phyloP scores from a whole-genome alignment of 192 early-diverging fungal species.

The Mortierella claussenii region DNA sequence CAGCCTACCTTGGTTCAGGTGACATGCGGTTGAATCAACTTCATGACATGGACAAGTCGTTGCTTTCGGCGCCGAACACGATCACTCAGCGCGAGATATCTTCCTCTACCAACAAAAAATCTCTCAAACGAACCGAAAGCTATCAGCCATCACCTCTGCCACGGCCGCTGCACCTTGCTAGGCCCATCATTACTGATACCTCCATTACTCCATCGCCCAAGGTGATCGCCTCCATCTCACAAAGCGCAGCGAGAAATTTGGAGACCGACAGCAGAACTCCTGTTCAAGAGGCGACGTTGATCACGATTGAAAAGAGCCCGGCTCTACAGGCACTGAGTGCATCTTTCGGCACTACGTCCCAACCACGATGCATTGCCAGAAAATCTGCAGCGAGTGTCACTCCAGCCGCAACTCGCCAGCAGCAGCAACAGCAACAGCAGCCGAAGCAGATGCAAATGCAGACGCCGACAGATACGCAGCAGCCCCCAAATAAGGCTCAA shows the following conservation, averaged over 20 bases:
- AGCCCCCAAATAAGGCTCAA: not conserved
- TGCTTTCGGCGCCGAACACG: not conserved
- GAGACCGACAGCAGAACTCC: not conserved
- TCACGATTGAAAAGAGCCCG: not conserved
- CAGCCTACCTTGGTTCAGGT: not conserved
- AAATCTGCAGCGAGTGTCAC: too few relatives aligned
- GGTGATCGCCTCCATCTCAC: not conserved
- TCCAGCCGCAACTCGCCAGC: not conserved
- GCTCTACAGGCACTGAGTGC: not conserved
- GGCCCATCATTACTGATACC: constrained; percentile 11
- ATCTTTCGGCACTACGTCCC: not conserved
- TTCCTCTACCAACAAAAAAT: not conserved
- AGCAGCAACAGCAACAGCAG: constrained; percentile 2
- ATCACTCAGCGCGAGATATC: not conserved
- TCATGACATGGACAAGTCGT: not conserved
- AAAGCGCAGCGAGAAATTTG: not conserved
- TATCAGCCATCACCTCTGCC: constrained; percentile 8
- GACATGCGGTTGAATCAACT: not conserved
- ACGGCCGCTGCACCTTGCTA: constrained; percentile 10
- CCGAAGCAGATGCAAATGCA: not conserved
- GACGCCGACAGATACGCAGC: not conserved
- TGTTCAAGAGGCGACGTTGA: not conserved
- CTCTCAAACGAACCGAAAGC: not conserved
- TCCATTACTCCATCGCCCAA: constrained; percentile 4
- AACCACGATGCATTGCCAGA: too few relatives aligned